These are phyloP conservation scores for Bisporella sp. DNA, from an alignment of 2,329 filamentous ascomycete genomes.

Conservation along the genomic window DNA sequence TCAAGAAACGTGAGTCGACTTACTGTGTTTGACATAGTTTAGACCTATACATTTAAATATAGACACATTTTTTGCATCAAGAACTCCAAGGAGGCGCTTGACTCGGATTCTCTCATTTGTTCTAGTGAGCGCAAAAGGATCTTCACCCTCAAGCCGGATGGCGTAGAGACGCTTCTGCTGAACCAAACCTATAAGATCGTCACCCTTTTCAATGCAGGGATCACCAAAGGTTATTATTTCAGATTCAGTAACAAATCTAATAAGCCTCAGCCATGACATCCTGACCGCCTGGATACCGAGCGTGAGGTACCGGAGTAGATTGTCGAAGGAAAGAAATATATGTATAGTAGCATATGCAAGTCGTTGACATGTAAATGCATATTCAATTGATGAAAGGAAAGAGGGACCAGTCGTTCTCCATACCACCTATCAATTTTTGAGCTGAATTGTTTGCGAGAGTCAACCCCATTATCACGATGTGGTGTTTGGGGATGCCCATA, in stretches of 20 bases:
- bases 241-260: neutral
- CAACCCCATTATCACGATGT: too few relatives aligned
- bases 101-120: slow-evolving; percentile 26
- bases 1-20: neutral
- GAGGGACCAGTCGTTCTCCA: too few relatives aligned
- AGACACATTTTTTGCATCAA: slow-evolving; percentile 25
- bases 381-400: too few relatives aligned
- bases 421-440: too few relatives aligned
- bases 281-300: neutral
- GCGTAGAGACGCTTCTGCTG: slow-evolving; percentile 23
- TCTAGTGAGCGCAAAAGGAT: slow-evolving; percentile 17
- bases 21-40: neutral
- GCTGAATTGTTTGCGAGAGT: too few relatives aligned
- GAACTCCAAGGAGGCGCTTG: slow-evolving; percentile 24
- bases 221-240: neutral
- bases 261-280: neutral
- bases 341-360: too few relatives aligned
- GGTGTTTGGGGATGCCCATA: too few relatives aligned
- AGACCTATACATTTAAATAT: neutral
- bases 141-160: slow-evolving; percentile 24
- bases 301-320: too few relatives aligned
- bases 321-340: too few relatives aligned
- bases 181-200: slow-evolving; percentile 16
- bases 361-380: too few relatives aligned
- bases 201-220: slow-evolving; percentile 17